phyloP scores from a whole-genome alignment of 352 stramenopile species.

The Globisporangium sylvaticum region DNA sequence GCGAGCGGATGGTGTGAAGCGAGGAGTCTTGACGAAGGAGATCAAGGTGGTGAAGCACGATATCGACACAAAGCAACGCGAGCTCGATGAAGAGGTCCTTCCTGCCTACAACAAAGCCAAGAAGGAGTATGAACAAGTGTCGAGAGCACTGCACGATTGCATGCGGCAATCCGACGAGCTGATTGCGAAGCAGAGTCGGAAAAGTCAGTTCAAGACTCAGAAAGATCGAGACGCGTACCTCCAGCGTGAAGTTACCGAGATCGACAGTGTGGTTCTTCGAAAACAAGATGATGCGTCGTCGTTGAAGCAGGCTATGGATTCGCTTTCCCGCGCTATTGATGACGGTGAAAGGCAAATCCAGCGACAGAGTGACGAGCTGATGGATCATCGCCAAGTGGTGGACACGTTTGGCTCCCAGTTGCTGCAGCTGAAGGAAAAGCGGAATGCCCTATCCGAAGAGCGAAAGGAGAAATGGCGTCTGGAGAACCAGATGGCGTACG shows the following conservation, averaged over 20 bases:
- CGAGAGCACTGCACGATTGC: slow-evolving; percentile 53
- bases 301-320: slow-evolving; percentile 40
- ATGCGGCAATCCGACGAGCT: slow-evolving; percentile 81
- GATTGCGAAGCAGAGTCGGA: slow-evolving; percentile 95
- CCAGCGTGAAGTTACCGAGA: slow-evolving; percentile 55
- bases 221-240: slow-evolving; percentile 90
- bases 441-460: slow-evolving; percentile 72
- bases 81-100: slow-evolving; percentile 49
- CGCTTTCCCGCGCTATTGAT: slow-evolving; percentile 33
- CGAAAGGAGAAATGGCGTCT: slow-evolving; percentile 79
- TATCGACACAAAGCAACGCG: slow-evolving; percentile 42
- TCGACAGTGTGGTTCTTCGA: slow-evolving; percentile 52
- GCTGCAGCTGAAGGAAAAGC: slow-evolving; percentile 73
- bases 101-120: slow-evolving; percentile 50
- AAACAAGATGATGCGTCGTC: slow-evolving; percentile 53
- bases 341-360: slow-evolving; percentile 43
- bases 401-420: slow-evolving; percentile 51
- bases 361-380: slow-evolving; percentile 44
- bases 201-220: slow-evolving; percentile 92
- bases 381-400: slow-evolving; percentile 45
- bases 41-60: slow-evolving; percentile 45
- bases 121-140: slow-evolving; percentile 82
- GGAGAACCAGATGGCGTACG: slow-evolving; percentile 75
- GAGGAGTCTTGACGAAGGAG: slow-evolving; percentile 47
- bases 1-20: slow-evolving; percentile 39